Evolutionary conservation across 176 grass and related monocot genomes (phyloP).

Genomic region (Phyllostachys edulis): DNA sequence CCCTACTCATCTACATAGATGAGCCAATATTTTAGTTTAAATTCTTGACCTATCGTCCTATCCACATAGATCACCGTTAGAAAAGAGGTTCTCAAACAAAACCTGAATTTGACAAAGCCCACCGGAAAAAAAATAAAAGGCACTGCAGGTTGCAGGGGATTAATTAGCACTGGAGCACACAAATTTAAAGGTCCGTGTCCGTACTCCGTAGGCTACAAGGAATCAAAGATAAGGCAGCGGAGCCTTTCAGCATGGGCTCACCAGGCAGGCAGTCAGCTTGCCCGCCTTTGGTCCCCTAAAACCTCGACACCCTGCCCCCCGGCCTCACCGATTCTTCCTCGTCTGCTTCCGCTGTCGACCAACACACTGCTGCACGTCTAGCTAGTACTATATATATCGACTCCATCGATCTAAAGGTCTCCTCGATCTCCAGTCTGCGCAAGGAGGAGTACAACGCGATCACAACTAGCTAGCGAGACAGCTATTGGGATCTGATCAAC

Average conservation of each 20-base stretch:
- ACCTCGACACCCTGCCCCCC: slow-evolving; percentile 62
- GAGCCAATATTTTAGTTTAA: too few relatives aligned
- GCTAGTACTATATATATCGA: background rate
- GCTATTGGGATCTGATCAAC: background rate
- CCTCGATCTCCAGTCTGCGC: background rate
- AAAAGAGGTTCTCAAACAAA: too few relatives aligned
- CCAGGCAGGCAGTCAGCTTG: slow-evolving; percentile 32
- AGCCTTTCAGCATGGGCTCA: background rate
- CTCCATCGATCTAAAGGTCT: background rate
- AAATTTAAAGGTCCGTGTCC: slow-evolving; percentile 46
- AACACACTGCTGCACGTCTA: background rate
- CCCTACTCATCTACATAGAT: too few relatives aligned
- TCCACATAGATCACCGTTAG: too few relatives aligned
- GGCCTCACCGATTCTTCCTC: background rate
- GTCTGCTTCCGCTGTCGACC: slow-evolving; percentile 19
- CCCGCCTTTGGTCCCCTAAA: slow-evolving; percentile 49
- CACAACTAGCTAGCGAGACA: background rate
- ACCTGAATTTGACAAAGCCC: background rate
- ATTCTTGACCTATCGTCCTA: too few relatives aligned
- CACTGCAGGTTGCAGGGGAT: background rate
- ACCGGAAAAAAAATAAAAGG: background rate
- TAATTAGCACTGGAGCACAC: background rate
- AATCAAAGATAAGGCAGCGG: background rate
- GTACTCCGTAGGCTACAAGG: slow-evolving; percentile 49
- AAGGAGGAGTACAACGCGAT: background rate